Evolutionary conservation across 257 asterid species (phyloP).

Genomic region (Schizonepeta tenuifolia): DNA sequence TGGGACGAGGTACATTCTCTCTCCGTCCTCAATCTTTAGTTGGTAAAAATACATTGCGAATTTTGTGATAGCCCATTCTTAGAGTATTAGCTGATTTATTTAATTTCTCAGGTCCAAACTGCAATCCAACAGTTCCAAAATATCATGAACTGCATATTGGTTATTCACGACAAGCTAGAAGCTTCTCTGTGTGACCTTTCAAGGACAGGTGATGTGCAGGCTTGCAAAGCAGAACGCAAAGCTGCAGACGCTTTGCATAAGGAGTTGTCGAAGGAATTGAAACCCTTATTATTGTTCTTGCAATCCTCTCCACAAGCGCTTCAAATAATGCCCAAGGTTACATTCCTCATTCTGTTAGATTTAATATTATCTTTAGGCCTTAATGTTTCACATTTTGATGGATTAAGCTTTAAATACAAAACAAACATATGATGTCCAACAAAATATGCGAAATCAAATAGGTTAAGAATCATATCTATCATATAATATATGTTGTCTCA

Average conservation of each 20-base stretch:
- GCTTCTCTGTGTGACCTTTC: constrained; percentile 91
- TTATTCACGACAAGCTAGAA: constrained; percentile 79
- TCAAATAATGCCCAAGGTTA: constrained; percentile 76
- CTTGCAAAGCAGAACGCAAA: constrained; percentile 94
- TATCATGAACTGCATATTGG: constrained; percentile 62
- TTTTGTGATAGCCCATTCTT: not conserved
- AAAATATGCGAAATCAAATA: not conserved
- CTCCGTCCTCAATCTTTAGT: constrained; percentile 21
- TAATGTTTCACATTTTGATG: too few relatives aligned
- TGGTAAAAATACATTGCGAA: not conserved
- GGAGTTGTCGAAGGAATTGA: constrained; percentile 82
- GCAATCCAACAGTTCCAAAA: constrained; percentile 70
- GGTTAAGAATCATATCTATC: not conserved
- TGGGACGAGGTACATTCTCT: constrained; percentile 84
- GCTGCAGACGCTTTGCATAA: constrained; percentile 72
- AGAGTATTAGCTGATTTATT: not conserved
- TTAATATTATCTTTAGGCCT: not conserved
- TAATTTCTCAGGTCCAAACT: constrained; percentile 68
- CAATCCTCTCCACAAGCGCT: constrained; percentile 80
- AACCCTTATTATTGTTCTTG: constrained; percentile 63
- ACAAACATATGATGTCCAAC: too few relatives aligned
- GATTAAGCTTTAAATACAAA: too few relatives aligned
- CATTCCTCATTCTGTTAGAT: constrained; percentile 13
- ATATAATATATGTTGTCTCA: not conserved
- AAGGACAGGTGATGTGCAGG: constrained; percentile 84